Percentiles rank a stretch among this genome's conserved stretches.
These are phyloP conservation scores for Saksenaea vasiformis DNA, from an alignment of 371 early-diverging fungal genomes.

Conservation along the genomic window DNA sequence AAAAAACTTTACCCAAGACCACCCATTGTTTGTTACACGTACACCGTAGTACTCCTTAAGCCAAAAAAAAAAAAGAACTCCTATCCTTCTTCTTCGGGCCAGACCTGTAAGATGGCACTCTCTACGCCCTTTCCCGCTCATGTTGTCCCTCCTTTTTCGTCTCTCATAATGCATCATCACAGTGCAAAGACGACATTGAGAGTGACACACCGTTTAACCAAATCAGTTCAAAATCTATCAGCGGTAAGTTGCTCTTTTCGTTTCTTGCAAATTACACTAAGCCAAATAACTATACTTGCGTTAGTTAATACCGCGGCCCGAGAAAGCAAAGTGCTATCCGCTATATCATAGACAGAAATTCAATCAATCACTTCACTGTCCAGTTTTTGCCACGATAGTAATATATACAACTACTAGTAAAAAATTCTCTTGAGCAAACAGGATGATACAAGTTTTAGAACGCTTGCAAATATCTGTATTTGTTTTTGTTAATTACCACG, in stretches of 20 bases:
- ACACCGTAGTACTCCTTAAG: neutral
- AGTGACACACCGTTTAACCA: neutral
- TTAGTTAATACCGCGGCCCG: neutral
- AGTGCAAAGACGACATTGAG: neutral
- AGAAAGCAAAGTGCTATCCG: too few relatives aligned
- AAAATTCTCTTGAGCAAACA: neutral
- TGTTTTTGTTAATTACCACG: neutral
- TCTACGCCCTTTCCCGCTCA: slow-evolving; percentile 1
- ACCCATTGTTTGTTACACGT: neutral
- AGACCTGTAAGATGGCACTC: neutral
- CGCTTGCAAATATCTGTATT: neutral
- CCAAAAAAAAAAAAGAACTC: neutral
- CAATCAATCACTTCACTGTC: too few relatives aligned
- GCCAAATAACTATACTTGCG: neutral
- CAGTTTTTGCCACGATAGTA: neutral
- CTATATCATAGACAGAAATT: too few relatives aligned
- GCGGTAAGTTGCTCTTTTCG: too few relatives aligned
- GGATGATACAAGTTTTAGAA: neutral
- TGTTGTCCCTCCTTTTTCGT: neutral
- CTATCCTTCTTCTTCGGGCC: neutral
- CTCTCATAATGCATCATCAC: neutral
- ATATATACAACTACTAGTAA: neutral
- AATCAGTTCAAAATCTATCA: neutral
- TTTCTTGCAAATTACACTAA: neutral
- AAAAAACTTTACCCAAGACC: neutral